A percentile compares a stretch with the other conserved stretches of the same genome.
Conservation (phyloP, 129 eudicot species). For the Dittrichia graveolens region DNA sequence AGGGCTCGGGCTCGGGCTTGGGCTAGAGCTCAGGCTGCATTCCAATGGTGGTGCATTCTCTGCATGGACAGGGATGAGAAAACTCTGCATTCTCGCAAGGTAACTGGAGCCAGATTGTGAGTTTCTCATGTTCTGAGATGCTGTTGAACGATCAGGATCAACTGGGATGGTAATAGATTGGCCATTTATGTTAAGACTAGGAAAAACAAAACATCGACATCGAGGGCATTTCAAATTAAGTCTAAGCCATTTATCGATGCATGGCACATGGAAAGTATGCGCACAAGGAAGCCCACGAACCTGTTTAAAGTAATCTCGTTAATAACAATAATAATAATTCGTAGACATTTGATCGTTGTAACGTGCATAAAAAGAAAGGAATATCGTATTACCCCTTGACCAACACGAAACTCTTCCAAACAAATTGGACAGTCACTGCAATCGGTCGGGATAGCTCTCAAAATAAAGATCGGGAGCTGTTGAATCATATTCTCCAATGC, state of each 20-base stretch:
- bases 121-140: constrained; percentile 51
- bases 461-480: constrained; percentile 74
- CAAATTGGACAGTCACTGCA: constrained; percentile 99
- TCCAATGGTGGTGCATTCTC: constrained; percentile 42
- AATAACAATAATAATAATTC: background rate
- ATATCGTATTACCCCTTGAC: constrained; percentile 66
- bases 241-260: constrained; percentile 97
- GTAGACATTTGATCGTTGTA: background rate
- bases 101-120: constrained; percentile 67
- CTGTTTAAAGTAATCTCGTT: constrained; percentile 33
- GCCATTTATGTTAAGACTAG: constrained; percentile 66
- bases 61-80: constrained; percentile 55
- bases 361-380: constrained; percentile 11
- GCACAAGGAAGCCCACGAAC: constrained; percentile 99
- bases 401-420: constrained; percentile 88
- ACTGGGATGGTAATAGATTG: constrained; percentile 50
- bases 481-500: constrained; percentile 84
- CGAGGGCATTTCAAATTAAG: constrained; percentile 88
- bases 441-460: constrained; percentile 90
- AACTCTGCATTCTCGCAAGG: constrained; percentile 67
- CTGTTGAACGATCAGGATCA: constrained; percentile 52
- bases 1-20: background rate
- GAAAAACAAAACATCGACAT: constrained; percentile 89
- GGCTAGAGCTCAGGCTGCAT: constrained; percentile 39
- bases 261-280: constrained; percentile 88